Evolutionary conservation across 1,139 yeast species (phyloP), one percentile per base, ranked within the genome.

Genomic region (Magnusiomyces sp.): DNA sequence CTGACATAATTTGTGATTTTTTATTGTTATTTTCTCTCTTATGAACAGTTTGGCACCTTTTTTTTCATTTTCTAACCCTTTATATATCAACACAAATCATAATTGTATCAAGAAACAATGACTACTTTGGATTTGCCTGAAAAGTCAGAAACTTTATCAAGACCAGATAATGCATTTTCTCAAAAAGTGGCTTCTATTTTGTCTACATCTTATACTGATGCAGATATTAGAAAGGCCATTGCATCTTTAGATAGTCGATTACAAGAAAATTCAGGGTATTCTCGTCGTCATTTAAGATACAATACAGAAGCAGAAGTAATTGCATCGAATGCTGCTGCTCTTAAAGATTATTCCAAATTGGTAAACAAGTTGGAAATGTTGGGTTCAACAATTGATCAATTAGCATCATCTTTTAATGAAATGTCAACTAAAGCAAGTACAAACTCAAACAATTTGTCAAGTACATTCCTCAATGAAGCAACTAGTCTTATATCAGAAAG

Each of bases 221-320:
- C 63, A 5, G 58, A 64, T 13, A 55, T 70, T 14, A 60, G 70
- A 37, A 63, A 60, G 29, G 69, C 71, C 5, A 56, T 71, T 45
- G 54, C 55, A 36, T 59, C 62, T 7, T 56, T 71, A 37, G 70
- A 68, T 37, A 52, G 57, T 33, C 55, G 62, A 29, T 53, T 68
- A 16, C 57, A 56, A 40, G 59, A 59, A 32, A 67, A 66, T 52
- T 63, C 67, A 4, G 63, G 64, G 2, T 68, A 59, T 40, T 48
- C 60, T 44, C 74, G 80, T 65, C 74, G 84, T 57, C 75, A 79
- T 45, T 69, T 88, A 51, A 72, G 88, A 49, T 80, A 88, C 43
- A 79, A 77, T 48, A 72, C 88, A 14, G 95, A 88, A 59, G 72
- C 73, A n/a, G 89, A 85, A 52, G 70, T 87, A 42, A 70, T 88